These are phyloP conservation scores for Penicillium malachiteum DNA, from an alignment of 495 filamentous ascomycete species.

Conservation along the genomic window DNA sequence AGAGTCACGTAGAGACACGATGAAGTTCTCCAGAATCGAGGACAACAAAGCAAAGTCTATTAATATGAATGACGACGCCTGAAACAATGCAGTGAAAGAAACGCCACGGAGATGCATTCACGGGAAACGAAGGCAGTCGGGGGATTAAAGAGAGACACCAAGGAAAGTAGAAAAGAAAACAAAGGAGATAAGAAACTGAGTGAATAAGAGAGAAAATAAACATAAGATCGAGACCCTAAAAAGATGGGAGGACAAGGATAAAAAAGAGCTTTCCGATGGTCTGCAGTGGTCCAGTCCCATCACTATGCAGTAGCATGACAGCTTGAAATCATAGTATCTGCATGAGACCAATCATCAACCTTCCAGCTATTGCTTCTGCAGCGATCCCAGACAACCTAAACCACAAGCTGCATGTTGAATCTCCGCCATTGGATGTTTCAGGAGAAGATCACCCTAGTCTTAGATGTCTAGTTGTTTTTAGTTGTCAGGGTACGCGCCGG, in stretches of 20 bases:
- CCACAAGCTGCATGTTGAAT: background rate
- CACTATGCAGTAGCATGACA: background rate
- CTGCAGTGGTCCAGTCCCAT: conserved; percentile 6
- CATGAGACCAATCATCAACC: conserved; percentile 4
- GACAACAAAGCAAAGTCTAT: conserved; percentile 11
- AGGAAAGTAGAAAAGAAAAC: conserved; percentile 4
- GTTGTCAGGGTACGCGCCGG: conserved; percentile 24
- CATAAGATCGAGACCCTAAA: background rate
- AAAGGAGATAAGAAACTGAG: conserved; percentile 2
- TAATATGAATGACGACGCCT: conserved; percentile 19
- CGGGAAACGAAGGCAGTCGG: conserved; percentile 6
- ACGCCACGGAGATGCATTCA: conserved; percentile 17
- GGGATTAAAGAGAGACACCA: conserved; percentile 4
- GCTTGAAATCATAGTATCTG: background rate
- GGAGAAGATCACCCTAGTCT: conserved; percentile 15
- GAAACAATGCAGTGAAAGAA: conserved; percentile 25
- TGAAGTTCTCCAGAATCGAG: conserved; percentile 5
- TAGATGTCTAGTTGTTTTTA: background rate
- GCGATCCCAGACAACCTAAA: conserved; percentile 17
- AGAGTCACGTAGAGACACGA: background rate
- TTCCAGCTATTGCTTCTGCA: conserved; percentile 11
- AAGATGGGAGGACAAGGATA: background rate
- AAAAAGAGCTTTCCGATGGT: conserved; percentile 6
- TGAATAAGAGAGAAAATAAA: background rate
- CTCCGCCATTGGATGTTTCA: conserved; percentile 10